Conservation (phyloP, 805 yeast genomes). For the Scheffersomyces stipitis region DNA sequence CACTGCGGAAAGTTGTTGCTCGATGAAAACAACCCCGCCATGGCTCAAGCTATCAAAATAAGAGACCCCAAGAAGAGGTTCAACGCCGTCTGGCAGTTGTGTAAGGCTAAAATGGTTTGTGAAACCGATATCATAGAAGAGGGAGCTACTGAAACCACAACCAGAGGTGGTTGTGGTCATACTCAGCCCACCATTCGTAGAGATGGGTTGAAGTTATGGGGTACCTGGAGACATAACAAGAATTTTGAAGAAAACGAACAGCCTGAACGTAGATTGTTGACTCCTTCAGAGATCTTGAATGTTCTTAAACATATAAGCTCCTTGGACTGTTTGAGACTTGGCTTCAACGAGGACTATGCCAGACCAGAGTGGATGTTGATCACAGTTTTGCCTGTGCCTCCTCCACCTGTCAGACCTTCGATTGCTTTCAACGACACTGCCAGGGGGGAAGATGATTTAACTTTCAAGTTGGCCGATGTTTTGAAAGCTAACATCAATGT, state of each 20-base stretch:
- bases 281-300: conserved; percentile 85
- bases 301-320: conserved; percentile 89
- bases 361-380: conserved; percentile 98
- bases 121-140: conserved; percentile 80
- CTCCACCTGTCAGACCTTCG: conserved; percentile 98
- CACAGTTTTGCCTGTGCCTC: conserved; percentile 98
- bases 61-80: conserved; percentile 95
- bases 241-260: conserved; percentile 80
- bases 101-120: conserved; percentile 92
- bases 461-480: conserved; percentile 95
- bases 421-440: conserved; percentile 98
- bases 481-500: conserved; percentile 95
- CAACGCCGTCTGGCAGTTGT: conserved; percentile 92
- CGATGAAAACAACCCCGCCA: conserved; percentile 78
- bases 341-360: conserved; percentile 93
- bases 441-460: conserved; percentile 98
- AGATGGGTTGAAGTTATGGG: conserved; percentile 94
- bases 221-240: conserved; percentile 95
- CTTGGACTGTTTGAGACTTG: conserved; percentile 78
- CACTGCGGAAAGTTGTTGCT: conserved; percentile 94
- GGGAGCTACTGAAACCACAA: conserved; percentile 45
- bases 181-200: conserved; percentile 93
- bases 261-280: conserved; percentile 86
- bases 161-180: conserved; percentile 98
- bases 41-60: conserved; percentile 85